phyloP scores from a whole-genome alignment of 805 yeast genomes.

The Wickerhamiella kazuoi region DNA sequence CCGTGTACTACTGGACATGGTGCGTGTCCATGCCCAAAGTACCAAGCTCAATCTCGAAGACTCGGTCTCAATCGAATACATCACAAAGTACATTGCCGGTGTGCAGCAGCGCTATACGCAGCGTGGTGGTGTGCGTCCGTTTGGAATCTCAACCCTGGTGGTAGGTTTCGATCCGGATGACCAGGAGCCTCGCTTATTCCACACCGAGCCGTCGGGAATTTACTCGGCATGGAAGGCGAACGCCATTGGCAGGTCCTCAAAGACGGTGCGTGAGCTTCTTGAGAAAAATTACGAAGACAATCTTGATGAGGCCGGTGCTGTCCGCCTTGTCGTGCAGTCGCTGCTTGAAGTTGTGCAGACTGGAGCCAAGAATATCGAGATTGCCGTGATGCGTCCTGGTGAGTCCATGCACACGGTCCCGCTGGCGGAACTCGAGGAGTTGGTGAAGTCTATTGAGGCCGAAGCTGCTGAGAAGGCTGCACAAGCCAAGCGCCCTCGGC shows the following conservation, averaged over 20 bases:
- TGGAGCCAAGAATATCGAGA: slow-evolving; percentile 91
- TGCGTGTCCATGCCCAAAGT: slow-evolving; percentile 91
- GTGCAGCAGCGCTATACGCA: slow-evolving; percentile 95
- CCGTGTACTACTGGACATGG: slow-evolving; percentile 81
- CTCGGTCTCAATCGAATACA: slow-evolving; percentile 76
- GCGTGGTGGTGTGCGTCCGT: slow-evolving; percentile 96
- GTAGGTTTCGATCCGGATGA: slow-evolving; percentile 91
- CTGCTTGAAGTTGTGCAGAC: slow-evolving; percentile 93
- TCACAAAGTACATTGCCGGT: slow-evolving; percentile 92
- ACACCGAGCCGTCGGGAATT: slow-evolving; percentile 95
- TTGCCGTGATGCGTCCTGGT: slow-evolving; percentile 67
- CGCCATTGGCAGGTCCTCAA: slow-evolving; percentile 87
- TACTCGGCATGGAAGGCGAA: slow-evolving; percentile 97
- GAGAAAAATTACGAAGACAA: slow-evolving; percentile 64
- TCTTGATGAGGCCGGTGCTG: slow-evolving; percentile 50
- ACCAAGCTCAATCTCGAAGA: slow-evolving; percentile 89
- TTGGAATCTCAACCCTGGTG: slow-evolving; percentile 86
- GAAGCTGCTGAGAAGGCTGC: slow-evolving; percentile 76
- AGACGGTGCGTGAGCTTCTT: slow-evolving; percentile 86
- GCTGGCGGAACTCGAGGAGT: slow-evolving; percentile 52
- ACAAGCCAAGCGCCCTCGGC: slow-evolving; percentile 23
- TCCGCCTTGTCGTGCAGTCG: slow-evolving; percentile 68
- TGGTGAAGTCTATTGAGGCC: slow-evolving; percentile 68
- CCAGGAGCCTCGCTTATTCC: slow-evolving; percentile 62
- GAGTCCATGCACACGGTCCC: slow-evolving; percentile 38